A percentile compares a stretch with the other conserved stretches of the same genome.
Conservation (phyloP, 129 eudicot genomes). For the Flaveria ramosissima region DNA sequence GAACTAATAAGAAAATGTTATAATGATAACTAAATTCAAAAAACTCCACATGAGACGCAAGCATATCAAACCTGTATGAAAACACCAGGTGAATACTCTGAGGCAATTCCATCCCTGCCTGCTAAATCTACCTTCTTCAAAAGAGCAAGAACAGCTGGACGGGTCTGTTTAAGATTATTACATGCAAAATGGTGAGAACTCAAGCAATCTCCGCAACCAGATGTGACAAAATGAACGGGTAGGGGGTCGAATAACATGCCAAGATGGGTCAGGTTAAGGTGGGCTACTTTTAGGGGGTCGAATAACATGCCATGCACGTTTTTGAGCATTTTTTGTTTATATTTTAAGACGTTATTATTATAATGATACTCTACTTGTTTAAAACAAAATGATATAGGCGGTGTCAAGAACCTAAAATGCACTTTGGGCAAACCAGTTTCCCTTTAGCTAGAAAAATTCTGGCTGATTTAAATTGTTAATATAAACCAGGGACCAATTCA, state of each 20-base stretch:
- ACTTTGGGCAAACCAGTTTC: background rate
- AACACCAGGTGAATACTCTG: constrained; percentile 87
- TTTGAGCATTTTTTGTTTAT: background rate
- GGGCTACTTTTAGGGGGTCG: constrained; percentile 13
- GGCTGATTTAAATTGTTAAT: background rate
- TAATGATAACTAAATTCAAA: constrained; percentile 2
- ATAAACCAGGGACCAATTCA: constrained; percentile 9
- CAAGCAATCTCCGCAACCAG: constrained; percentile 1
- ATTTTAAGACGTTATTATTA: background rate
- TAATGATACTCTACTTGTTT: background rate
- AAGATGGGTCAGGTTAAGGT: background rate
- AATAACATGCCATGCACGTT: background rate
- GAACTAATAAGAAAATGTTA: constrained; percentile 2
- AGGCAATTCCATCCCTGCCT: constrained; percentile 77
- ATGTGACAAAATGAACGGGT: background rate
- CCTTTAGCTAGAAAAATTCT: background rate
- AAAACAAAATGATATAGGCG: background rate
- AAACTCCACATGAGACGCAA: background rate
- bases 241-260: background rate
- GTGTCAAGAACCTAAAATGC: background rate
- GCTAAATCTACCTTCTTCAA: constrained; percentile 75
- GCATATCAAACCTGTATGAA: constrained; percentile 66
- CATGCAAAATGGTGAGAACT: constrained; percentile 10
- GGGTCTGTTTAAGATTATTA: constrained; percentile 54
- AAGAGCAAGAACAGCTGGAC: constrained; percentile 66